Evolutionary conservation across 1,139 yeast species (phyloP), one percentile per base, ranked within the genome.

Genomic region (Yamadazyma diddensiae): DNA sequence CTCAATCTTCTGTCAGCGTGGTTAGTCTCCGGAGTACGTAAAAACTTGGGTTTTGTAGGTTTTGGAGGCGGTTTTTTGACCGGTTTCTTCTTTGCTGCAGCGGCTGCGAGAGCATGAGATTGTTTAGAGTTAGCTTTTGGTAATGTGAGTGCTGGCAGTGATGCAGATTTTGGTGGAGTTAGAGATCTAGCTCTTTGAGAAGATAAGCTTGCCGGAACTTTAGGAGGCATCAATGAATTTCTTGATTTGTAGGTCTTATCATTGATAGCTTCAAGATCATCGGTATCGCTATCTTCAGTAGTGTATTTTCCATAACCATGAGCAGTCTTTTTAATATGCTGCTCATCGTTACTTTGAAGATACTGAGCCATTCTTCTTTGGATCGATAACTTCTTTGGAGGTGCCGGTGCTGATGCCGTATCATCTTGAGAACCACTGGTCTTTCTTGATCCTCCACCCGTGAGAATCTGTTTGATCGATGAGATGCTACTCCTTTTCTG

Each of bases 301-400:
- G 88, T 81, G 50, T 70, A 82, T 46, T 75, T 74, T 3, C 94
- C 94, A 50, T 85, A 85, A 0, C 94, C 94, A 11, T 62, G 58
- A 0, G 94, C 94, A 0, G 88, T 79, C 46, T 73, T 77, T 14
- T 65, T 52, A 11, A 31, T 18, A 9, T 9, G 14, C 0, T 72
- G 61, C 4, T 75, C 70, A 2, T 73, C 70, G 14, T 65, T 65
- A 34, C 55, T 61, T 41, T 59, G 69, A 41, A 84, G 60, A 24
- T 82, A 64, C 43, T 71, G 69, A 36, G 80, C 82, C 50, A 83
- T 82, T 41, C 94, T 65, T 46, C 76, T 70, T 53, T 83, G 94
- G 34, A 85, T 77, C 0, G 82, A 73, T 7, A 61, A 45, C 57
- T 66, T 60, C 31, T 56, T 47, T 11, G 53, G 52, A 29, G 43